Percentiles rank a stretch among this genome's conserved stretches.
These are phyloP conservation scores for Aaosphaeria arxii DNA, from an alignment of 2,329 filamentous ascomycete genomes.

Conservation along the genomic window DNA sequence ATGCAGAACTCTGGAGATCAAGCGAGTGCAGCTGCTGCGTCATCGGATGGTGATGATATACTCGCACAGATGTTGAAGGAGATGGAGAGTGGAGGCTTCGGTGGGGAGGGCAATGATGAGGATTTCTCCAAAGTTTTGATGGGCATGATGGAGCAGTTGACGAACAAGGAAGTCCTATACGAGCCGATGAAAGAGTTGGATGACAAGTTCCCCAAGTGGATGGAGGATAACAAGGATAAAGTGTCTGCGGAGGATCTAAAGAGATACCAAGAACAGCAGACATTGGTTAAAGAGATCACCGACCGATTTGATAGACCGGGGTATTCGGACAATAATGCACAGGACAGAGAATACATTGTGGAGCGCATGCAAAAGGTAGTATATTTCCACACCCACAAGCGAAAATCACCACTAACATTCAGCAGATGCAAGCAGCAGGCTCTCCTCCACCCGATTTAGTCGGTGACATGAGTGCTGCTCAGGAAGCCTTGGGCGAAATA, in stretches of 20 bases:
- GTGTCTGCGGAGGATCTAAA: constrained; percentile 67
- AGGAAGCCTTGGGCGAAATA: constrained; percentile 60
- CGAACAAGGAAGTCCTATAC: constrained; percentile 96
- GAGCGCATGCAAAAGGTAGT: constrained; percentile 94
- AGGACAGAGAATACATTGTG: constrained; percentile 87
- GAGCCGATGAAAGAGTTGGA: constrained; percentile 98
- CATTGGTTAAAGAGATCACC: constrained; percentile 81
- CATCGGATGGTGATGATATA: constrained; percentile 65
- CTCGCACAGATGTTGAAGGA: constrained; percentile 91
- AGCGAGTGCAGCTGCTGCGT: constrained; percentile 73
- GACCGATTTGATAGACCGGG: constrained; percentile 77
- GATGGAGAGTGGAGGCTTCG: constrained; percentile 64
- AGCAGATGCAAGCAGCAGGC: constrained; percentile 92
- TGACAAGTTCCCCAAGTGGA: constrained; percentile 88
- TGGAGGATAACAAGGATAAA: constrained; percentile 71
- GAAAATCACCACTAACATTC: constrained; percentile 4
- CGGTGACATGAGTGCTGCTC: constrained; percentile 81
- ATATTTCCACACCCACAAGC: constrained; percentile 1
- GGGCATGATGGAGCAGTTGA: constrained; percentile 98
- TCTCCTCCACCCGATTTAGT: constrained; percentile 88
- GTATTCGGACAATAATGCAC: constrained; percentile 78
- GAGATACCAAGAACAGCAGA: constrained; percentile 78
- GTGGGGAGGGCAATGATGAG: constrained; percentile 63
- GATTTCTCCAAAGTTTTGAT: constrained; percentile 93
- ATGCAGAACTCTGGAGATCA: constrained; percentile 88